Evolutionary conservation across 2,329 filamentous ascomycete species (phyloP).

Genomic region (Fusarium newnesense): DNA sequence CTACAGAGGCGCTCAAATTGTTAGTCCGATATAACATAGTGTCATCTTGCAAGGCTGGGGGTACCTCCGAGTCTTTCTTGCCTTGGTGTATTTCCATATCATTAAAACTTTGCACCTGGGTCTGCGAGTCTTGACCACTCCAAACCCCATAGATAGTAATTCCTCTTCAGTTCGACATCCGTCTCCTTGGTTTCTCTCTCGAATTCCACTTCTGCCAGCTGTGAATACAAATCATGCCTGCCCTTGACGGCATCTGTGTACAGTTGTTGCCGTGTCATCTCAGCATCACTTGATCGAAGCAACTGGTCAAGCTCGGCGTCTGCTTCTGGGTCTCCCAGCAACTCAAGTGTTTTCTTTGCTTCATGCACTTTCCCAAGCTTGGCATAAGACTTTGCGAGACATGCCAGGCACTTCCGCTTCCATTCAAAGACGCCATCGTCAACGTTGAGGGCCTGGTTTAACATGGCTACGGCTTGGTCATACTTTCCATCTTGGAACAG

Average conservation of each 20-base stretch:
- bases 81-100: neutral
- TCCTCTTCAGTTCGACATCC: constrained; percentile 21
- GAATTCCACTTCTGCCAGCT: constrained; percentile 46
- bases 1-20: neutral
- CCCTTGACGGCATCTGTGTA: constrained; percentile 44
- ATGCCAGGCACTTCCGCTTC: constrained; percentile 41
- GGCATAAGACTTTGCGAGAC: constrained; percentile 41
- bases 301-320: constrained; percentile 43
- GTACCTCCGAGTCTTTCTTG: neutral
- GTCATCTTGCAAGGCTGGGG: neutral
- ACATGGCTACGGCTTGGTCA: constrained; percentile 30
- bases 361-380: constrained; percentile 37
- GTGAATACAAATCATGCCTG: constrained; percentile 39
- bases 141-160: constrained; percentile 46
- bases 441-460: constrained; percentile 42
- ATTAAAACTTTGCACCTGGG: constrained; percentile 35
- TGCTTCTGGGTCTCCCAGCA: constrained; percentile 40
- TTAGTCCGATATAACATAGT: neutral
- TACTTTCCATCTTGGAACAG: constrained; percentile 42
- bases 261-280: constrained; percentile 40
- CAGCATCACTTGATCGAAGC: constrained; percentile 35
- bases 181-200: constrained; percentile 33
- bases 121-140: constrained; percentile 50
- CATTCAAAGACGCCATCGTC: constrained; percentile 41
- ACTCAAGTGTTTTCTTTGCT: constrained; percentile 39